Percentiles rank a stretch among this genome's conserved stretches.
Evolutionary conservation across 1,284 basidiomycete genomes (phyloP).

Genomic region (Volvariella volvacea): DNA sequence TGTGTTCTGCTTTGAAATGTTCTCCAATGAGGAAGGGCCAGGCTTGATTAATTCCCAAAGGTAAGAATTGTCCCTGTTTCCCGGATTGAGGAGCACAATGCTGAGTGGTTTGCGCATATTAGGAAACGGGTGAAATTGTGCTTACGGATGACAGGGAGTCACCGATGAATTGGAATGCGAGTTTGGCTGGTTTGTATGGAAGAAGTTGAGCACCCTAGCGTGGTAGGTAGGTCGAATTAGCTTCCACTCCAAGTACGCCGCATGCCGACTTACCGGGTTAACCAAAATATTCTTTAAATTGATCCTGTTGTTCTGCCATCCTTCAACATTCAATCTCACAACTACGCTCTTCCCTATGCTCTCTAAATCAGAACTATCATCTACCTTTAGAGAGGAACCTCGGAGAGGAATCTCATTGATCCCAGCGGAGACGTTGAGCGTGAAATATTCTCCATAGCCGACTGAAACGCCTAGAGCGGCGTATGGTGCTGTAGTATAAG

Average conservation of each 20-base stretch:
- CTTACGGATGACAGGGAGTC: conserved; percentile 51
- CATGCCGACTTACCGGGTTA: conserved; percentile 31
- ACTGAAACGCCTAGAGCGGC: conserved; percentile 43
- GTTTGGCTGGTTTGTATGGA: conserved; percentile 38
- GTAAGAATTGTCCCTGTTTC: conserved; percentile 45
- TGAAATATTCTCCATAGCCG: conserved; percentile 38
- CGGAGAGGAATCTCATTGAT: conserved; percentile 36
- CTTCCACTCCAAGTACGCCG: neutral
- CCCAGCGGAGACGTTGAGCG: conserved; percentile 42
- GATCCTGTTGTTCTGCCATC: conserved; percentile 54
- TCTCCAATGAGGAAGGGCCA: conserved; percentile 53
- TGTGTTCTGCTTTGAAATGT: conserved; percentile 45
- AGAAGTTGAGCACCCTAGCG: conserved; percentile 40
- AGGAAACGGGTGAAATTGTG: conserved; percentile 2
- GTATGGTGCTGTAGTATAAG: conserved; percentile 39
- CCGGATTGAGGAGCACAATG: no score
- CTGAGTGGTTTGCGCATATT: neutral
- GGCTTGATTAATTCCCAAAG: conserved; percentile 47
- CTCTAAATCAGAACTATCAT: neutral
- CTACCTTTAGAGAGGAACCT: neutral
- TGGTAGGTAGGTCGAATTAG: neutral
- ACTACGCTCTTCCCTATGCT: conserved; percentile 18
- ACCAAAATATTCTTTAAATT: conserved; percentile 41
- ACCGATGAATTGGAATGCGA: conserved; percentile 51
- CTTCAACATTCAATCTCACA: conserved; percentile 44